Base-by-base conservation (phyloP, 2,329 filamentous ascomycete species). In the Sordariomycetes sp. region DNA sequence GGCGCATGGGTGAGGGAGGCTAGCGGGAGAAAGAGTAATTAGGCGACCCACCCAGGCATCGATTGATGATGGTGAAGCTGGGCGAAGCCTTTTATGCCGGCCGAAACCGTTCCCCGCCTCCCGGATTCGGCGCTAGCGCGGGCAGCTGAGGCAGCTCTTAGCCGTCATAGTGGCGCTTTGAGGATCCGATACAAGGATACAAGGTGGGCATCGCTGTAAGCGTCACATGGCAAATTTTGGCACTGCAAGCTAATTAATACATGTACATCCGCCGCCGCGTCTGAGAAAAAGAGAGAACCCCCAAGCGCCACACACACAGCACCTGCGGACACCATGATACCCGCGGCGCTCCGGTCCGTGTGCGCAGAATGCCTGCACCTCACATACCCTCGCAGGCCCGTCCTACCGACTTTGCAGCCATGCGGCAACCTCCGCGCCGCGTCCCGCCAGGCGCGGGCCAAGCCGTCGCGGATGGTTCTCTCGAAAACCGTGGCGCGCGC, bases 381-480 rank as follows among this genome's bases (percentile, higher is more conserved):
- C 22, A 22, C 45, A 36, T 32, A 20, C 22, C 45, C 48, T 2
- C n/a, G 39, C n/a, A 36, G 55, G 34, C 55, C 55, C 4, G 4
- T 56, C 6, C 10, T 56, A 12, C 50, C 55, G 7, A 50, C 32
- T 5, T 20, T 52, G 20, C 45, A 56, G 34, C 45, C 32, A 52
- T 56, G 42, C 50, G 39, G 36, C 39, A 54, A 55, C 22, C 50
- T 55, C 39, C 57, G 57, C 36, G 25, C 57, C 24, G 12, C 39
- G 28, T 25, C 32, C 28, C 52, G 51, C 24, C 36, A 36, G 17
- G 42, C 36, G 42, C 54, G 54, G 17, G 17, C 22, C 24, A 54
- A 42, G 28, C 76, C 80, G 39, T 79, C 79, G 50, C 78, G 80
- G 55, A 82, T 82, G 80, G 74, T 80, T 34, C 72, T 84, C 7